phyloP scores from a whole-genome alignment of 768 basidiomycete species.

The Auriscalpium orientale region DNA sequence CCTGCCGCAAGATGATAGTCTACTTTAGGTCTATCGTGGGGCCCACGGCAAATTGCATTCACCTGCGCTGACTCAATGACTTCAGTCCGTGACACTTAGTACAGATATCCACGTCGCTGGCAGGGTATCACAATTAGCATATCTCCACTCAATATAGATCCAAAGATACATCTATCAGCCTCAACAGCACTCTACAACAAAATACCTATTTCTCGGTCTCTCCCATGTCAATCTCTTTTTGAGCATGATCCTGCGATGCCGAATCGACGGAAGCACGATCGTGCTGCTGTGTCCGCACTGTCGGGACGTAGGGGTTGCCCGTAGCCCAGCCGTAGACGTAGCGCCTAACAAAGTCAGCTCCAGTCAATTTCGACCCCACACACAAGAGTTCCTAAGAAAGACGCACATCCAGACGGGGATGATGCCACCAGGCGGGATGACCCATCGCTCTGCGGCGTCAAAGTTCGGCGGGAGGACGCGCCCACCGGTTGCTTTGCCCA shows the following conservation, averaged over 20 bases:
- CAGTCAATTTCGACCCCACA: background rate
- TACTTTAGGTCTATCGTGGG: no score
- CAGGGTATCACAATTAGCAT: no score
- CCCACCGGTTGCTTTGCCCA: slow-evolving; percentile 51
- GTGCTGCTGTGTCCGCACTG: background rate
- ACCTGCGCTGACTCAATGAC: no score
- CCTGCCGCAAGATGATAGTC: no score
- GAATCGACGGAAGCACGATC: background rate
- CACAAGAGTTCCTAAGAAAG: background rate
- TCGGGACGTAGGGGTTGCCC: background rate
- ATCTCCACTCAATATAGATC: no score
- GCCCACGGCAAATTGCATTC: no score
- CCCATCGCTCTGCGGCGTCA: slow-evolving; percentile 61
- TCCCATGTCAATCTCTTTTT: background rate
- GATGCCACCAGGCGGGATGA: slow-evolving; percentile 63
- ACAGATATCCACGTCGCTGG: no score
- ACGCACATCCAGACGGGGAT: slow-evolving; percentile 58
- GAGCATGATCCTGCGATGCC: background rate
- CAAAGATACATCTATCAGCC: background rate
- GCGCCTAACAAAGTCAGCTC: background rate
- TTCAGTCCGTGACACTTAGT: no score
- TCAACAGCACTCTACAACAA: background rate
- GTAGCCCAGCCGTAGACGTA: background rate
- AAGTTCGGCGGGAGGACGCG: slow-evolving; percentile 57
- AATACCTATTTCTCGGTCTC: background rate